Evolutionary conservation across 192 early-diverging fungal species (phyloP).

Genomic region (Glomus cerebriforme): DNA sequence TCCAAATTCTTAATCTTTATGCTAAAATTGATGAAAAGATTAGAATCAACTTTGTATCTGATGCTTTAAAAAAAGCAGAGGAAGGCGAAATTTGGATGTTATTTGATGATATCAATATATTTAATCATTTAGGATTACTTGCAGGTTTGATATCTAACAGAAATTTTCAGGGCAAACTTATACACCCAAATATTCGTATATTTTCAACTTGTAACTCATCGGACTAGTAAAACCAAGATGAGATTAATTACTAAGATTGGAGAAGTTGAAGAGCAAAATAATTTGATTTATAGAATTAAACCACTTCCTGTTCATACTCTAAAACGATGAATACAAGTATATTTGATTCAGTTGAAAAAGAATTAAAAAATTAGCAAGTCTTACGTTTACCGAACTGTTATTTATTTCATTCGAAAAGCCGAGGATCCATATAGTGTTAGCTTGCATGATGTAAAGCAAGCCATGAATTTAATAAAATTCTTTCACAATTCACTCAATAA

Average conservation of each 20-base stretch:
- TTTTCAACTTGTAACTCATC: background rate
- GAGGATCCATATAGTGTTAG: conserved; percentile 19
- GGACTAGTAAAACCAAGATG: too few relatives aligned
- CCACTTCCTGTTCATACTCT: background rate
- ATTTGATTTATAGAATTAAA: conserved; percentile 11
- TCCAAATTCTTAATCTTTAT: background rate
- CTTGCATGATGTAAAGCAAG: conserved; percentile 25
- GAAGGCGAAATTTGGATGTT: conserved; percentile 29
- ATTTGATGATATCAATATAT: conserved; percentile 29
- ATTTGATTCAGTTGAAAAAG: background rate
- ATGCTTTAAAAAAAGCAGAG: background rate
- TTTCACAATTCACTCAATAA: conserved; percentile 10
- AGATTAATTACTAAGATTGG: background rate
- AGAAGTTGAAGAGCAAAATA: background rate
- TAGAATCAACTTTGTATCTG: background rate
- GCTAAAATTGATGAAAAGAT: conserved; percentile 9
- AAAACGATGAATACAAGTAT: background rate
- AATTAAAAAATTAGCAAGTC: background rate
- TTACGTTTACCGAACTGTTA: background rate
- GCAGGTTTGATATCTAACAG: conserved; percentile 13
- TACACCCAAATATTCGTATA: conserved; percentile 11
- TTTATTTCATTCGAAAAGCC: conserved; percentile 22
- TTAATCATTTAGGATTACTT: background rate
- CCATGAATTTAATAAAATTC: background rate
- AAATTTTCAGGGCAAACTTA: background rate